Percentiles rank a stretch among this genome's conserved stretches.
phyloP scores from a whole-genome alignment of 2,329 filamentous ascomycete genomes.

The Colletotrichum sp. region DNA sequence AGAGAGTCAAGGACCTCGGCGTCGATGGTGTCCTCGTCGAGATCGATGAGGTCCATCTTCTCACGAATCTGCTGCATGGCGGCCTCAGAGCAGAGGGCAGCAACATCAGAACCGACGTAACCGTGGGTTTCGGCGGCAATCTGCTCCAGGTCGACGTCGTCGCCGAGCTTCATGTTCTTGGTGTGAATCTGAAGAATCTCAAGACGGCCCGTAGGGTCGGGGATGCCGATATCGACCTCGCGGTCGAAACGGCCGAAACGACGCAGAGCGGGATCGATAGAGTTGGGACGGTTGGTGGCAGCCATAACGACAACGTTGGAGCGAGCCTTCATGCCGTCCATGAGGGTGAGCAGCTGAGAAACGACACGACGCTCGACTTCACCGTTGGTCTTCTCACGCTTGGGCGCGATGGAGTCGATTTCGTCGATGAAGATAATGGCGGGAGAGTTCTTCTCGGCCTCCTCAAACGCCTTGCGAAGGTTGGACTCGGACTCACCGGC shows the following conservation, averaged over 20 bases:
- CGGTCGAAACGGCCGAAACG: conserved; percentile 99
- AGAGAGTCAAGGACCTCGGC: conserved; percentile 98
- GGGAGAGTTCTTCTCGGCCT: conserved; percentile 99
- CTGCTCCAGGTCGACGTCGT: conserved; percentile 95
- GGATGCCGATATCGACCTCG: conserved; percentile 97
- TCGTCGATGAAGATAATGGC: conserved; percentile 99
- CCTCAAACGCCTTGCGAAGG: conserved; percentile 97
- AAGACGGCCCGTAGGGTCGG: conserved; percentile 95
- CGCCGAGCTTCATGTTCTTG: conserved; percentile 99
- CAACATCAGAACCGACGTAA: conserved; percentile 98
- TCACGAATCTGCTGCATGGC: conserved; percentile 99
- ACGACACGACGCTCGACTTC: conserved; percentile 99
- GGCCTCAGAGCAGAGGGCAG: conserved; percentile 97
- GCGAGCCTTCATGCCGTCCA: conserved; percentile 99
- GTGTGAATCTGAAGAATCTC: conserved; percentile 99
- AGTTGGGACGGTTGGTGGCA: conserved; percentile 98
- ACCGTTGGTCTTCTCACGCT: conserved; percentile 99
- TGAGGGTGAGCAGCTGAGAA: conserved; percentile 92
- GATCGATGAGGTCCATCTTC: conserved; percentile 99
- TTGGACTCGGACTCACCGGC: conserved; percentile 99
- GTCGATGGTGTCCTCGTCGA: conserved; percentile 98
- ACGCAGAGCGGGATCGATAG: conserved; percentile 95
- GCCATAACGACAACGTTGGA: conserved; percentile 99
- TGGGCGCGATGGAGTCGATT: conserved; percentile 98
- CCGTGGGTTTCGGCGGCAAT: conserved; percentile 98